Base-by-base conservation (phyloP, 192 early-diverging fungal genomes). In the Coemansia sp. region DNA sequence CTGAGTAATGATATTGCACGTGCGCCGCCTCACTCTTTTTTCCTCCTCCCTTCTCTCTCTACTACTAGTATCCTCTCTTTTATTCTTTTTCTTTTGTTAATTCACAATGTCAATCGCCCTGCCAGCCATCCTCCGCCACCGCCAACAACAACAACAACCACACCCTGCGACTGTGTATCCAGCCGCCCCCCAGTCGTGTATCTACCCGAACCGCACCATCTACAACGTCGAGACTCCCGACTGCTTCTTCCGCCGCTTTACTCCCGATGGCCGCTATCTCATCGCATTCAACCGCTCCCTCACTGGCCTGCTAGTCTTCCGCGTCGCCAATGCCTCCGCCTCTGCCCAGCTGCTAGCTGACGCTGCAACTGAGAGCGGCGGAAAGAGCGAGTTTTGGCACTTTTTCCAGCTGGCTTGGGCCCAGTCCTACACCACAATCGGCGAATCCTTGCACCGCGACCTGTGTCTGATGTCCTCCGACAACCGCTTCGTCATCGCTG, bases 231-330 rank as follows among this genome's bases (percentile, higher is more conserved):
- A 78, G 45, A 67, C 75, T 1, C 71, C 80, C 6, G 75, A 83
- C 80, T 83, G 80, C 64, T 61, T 63, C 62, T 78, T 77, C 24
- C 67, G 72, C 24, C 71, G 80, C 43, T 83, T 83, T 60, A 71
- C 80, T 3, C 75, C 80, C 0, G 80, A 83, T 56, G 80, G 80
- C 37, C 77, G 75, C 65, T 78, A 71, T 17, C 56, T 83, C 40
- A 49, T 83, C 42, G 81, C 57, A 4, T 75, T 83, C 31, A 74
- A 64, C 53, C 71, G 81, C 56, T 68, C 41, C 58, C 63, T 78
- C 25, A 78, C 29, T 22, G 81, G 72, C 11, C 67, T 82, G 60
- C 67, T 76, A 39, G 67, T 73, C 2, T 82, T 69, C 41, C 66
- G 53, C 10, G 74, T 82, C 12, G 45, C 57, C 11, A 53, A 35